Conservation (phyloP, 228 moss, liverwort and hornwort genomes). For the Sphagnum magellanicum region DNA sequence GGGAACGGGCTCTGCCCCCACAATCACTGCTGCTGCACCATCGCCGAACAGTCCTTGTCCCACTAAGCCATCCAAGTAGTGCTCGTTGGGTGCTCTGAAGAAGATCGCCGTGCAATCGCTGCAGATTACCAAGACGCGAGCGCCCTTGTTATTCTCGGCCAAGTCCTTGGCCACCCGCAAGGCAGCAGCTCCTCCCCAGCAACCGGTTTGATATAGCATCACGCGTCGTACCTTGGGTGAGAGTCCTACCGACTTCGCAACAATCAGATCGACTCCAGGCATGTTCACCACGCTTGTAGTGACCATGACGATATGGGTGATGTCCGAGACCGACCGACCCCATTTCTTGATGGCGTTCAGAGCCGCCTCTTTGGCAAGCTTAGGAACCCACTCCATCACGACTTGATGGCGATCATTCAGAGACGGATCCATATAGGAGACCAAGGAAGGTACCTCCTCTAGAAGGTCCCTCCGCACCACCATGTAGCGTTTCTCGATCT, state of each 20-base stretch:
- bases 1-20: neutral
- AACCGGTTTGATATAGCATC: constrained; percentile 1
- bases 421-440: neutral
- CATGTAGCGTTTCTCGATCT: too few relatives aligned
- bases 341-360: constrained; percentile 2
- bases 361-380: neutral
- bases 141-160: constrained; percentile 3
- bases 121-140: neutral
- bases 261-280: neutral
- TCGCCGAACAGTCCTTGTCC: neutral
- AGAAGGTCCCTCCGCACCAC: too few relatives aligned
- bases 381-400: neutral
- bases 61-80: constrained; percentile 1
- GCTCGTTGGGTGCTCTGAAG: constrained; percentile 1
- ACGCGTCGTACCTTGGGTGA: neutral
- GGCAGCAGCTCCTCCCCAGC: constrained; percentile 1
- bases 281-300: neutral
- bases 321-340: neutral
- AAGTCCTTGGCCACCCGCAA: constrained; percentile 1
- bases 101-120: neutral
- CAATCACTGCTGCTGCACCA: constrained; percentile 4
- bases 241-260: neutral
- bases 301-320: neutral
- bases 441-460: neutral
- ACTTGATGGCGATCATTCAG: neutral